phyloP scores from a whole-genome alignment of 176 grass and related monocot species.

The Cymbopogon citratus region DNA sequence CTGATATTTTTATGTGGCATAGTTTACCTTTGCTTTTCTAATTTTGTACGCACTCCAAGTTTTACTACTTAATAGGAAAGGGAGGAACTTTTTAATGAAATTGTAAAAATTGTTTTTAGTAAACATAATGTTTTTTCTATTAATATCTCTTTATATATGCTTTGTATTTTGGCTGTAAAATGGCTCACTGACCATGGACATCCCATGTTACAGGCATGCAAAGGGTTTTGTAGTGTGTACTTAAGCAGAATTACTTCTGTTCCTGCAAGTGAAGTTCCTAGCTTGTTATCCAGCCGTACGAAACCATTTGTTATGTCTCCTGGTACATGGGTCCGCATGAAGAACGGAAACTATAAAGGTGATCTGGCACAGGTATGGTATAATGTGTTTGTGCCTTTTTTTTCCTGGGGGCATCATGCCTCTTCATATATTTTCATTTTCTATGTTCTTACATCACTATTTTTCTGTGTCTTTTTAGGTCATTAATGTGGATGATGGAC shows the following conservation, averaged over 20 bases:
- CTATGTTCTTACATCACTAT: constrained; percentile 28
- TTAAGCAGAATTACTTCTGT: constrained; percentile 62
- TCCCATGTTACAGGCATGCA: constrained; percentile 71
- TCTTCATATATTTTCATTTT: constrained; percentile 23
- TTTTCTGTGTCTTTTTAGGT: constrained; percentile 52
- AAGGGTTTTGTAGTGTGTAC: constrained; percentile 92
- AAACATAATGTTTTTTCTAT: background rate
- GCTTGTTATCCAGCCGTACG: constrained; percentile 59
- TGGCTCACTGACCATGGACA: background rate
- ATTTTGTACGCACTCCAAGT: background rate
- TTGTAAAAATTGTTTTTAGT: constrained; percentile 1
- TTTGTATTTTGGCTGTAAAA: constrained; percentile 20
- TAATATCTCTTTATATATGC: background rate
- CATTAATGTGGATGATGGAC: constrained; percentile 53
- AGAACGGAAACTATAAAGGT: constrained; percentile 94
- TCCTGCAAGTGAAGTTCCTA: constrained; percentile 68
- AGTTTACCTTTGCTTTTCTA: background rate
- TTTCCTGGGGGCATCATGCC: background rate
- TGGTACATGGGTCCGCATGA: constrained; percentile 90
- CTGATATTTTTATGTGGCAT: background rate
- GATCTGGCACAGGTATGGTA: constrained; percentile 75
- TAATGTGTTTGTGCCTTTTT: background rate
- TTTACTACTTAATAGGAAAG: constrained; percentile 7
- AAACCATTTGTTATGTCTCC: constrained; percentile 67
- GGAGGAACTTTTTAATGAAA: background rate